These are phyloP conservation scores for Moesziomyces sp. DNA, from an alignment of 1,284 basidiomycete species.

Conservation along the genomic window DNA sequence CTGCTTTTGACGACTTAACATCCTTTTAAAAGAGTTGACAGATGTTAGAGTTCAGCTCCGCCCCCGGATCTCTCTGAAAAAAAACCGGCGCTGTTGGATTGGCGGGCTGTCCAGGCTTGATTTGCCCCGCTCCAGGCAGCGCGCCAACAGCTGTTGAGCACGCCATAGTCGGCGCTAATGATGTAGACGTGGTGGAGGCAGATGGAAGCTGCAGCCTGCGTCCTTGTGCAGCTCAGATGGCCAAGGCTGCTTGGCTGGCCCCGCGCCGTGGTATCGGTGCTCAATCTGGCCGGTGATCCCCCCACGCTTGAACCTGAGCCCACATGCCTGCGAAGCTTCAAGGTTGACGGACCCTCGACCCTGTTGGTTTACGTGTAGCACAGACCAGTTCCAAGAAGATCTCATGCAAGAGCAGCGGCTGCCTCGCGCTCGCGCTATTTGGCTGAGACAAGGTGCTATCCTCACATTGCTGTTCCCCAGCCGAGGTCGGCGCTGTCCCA, in stretches of 20 bases:
- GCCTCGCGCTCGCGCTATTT: constrained; percentile 37
- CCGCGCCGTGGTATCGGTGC: constrained; percentile 2
- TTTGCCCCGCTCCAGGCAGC: background rate
- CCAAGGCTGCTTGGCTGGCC: constrained; percentile 13
- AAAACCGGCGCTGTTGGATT: background rate
- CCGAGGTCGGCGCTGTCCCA: background rate
- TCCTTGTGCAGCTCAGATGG: background rate
- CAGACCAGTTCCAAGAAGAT: constrained; percentile 46
- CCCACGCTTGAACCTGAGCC: background rate
- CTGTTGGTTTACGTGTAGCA: constrained; percentile 19
- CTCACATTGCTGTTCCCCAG: background rate
- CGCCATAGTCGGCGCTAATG: constrained; percentile 8
- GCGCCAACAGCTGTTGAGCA: background rate
- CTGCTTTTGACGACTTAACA: too few species aligned
- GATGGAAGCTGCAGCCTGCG: constrained; percentile 4
- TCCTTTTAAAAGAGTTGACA: too few species aligned
- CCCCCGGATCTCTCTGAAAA: too few species aligned
- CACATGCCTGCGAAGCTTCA: too few species aligned
- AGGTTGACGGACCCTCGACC: constrained; percentile 7
- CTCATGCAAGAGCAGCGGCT: constrained; percentile 2
- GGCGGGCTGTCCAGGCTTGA: background rate
- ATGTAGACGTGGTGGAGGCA: constrained; percentile 7
- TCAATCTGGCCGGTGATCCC: background rate
- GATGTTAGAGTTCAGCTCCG: too few species aligned
- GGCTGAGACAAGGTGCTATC: constrained; percentile 7